Percentiles rank a stretch among this genome's conserved stretches.
Evolutionary conservation across 2,329 filamentous ascomycete genomes (phyloP).

Genomic region (Ilyonectria sp.): DNA sequence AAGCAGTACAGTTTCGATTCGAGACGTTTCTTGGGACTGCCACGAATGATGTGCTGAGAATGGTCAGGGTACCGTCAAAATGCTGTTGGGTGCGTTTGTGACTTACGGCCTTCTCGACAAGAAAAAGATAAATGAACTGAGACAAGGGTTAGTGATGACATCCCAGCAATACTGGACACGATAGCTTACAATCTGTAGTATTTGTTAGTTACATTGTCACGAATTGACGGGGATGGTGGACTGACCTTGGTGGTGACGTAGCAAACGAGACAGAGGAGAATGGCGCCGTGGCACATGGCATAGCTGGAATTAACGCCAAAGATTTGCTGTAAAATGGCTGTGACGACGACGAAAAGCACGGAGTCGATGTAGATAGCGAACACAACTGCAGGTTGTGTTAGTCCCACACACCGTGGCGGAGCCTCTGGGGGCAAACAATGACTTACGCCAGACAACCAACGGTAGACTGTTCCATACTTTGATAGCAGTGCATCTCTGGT

Average conservation of each 20-base stretch:
- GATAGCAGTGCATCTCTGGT: conserved; percentile 55
- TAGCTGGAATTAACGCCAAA: conserved; percentile 68
- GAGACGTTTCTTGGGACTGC: conserved; percentile 64
- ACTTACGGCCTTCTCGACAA: conserved; percentile 74
- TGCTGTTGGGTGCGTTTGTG: not conserved
- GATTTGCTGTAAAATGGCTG: conserved; percentile 70
- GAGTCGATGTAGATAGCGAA: conserved; percentile 73
- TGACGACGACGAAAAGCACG: conserved; percentile 71
- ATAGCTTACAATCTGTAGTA: conserved; percentile 22
- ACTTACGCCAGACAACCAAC: conserved; percentile 61
- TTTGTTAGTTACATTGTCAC: not conserved
- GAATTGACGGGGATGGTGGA: conserved; percentile 1
- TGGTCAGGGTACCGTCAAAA: conserved; percentile 2
- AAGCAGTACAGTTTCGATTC: conserved; percentile 72
- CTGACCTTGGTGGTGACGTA: conserved; percentile 75
- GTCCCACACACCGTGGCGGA: not conserved
- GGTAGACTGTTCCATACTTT: conserved; percentile 59
- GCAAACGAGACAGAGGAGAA: conserved; percentile 72
- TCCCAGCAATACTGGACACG: not conserved
- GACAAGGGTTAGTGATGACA: not conserved
- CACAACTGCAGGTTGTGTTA: conserved; percentile 62
- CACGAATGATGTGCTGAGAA: conserved; percentile 69
- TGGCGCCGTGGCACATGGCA: conserved; percentile 69
- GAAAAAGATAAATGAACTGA: conserved; percentile 74
- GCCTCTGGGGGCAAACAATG: not conserved